Evolutionary conservation across 1,284 basidiomycete species (phyloP), one percentile per base, ranked within the genome.

Genomic region (Coniferiporia weirii): DNA sequence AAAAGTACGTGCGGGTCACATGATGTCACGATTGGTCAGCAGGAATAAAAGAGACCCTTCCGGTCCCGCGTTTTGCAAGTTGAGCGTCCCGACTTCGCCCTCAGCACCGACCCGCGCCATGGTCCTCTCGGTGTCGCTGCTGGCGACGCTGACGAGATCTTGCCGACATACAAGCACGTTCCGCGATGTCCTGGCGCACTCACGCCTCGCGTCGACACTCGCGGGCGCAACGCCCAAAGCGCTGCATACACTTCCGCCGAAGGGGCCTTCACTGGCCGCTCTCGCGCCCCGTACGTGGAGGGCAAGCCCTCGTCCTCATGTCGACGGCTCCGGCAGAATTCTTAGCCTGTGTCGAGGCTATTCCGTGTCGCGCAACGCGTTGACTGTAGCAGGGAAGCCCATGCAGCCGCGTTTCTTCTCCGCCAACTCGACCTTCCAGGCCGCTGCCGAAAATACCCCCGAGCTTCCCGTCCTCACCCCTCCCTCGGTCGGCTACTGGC

Each of bases 401-500:
- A 64, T 74, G 48, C 65, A 71, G 54, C 68, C 72, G n/a, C 75
- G 75, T 19, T 76, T 72, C 66, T 76, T 79, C 68, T 78, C 77
- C 12, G 71, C 73, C 13, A 72, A 78, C 55, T 64, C 35, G 64
- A 60, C 54, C 6, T 56, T 57, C 44, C 62, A 57, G 13, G 22
- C 67, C 7, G 45, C 72, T 43, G 46, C 54, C 7, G 32, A 58
- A n/a, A 52, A 47, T 35, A 54, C 68, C 17, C 63, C 71, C 27
- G 69, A 74, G 35, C 70, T 83, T 15, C 85, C 84, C 0, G 72
- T 83, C 15, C 78, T 93, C 22, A 85, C 94, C 7, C 78, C 87
- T 1, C 89, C 87, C 0, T 75, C 84, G 10, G 91, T 98, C 4
- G 87, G 83, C 15, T 75, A 82, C 63, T 97, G 95, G 89, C 82